Evolutionary conservation across 768 basidiomycete genomes (phyloP).

Genomic region (Hypholoma fasciculare): DNA sequence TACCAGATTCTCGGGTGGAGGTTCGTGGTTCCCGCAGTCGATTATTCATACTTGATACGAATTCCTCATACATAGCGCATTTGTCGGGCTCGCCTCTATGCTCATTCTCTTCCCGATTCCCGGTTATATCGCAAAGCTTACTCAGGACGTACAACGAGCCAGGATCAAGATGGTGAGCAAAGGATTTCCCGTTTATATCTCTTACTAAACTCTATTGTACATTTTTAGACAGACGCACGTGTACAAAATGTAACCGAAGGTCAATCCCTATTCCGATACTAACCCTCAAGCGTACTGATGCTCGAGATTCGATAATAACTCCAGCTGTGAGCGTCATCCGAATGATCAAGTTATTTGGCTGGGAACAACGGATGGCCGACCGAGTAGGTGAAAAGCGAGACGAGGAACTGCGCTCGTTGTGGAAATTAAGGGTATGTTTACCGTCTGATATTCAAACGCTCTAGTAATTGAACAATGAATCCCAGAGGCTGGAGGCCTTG

Average conservation of each 20-base stretch:
- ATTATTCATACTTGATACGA: not conserved
- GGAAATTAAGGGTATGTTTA: conserved; percentile 18
- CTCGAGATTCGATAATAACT: not conserved
- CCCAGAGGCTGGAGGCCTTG: not conserved
- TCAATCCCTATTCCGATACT: conserved; percentile 12
- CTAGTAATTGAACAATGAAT: not conserved
- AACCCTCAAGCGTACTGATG: not conserved
- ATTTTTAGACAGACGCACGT: conserved; percentile 44
- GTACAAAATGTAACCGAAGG: conserved; percentile 64
- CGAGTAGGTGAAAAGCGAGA: conserved; percentile 57
- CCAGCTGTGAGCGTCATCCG: conserved; percentile 54
- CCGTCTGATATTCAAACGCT: not conserved
- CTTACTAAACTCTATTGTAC: not conserved
- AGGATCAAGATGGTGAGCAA: conserved; percentile 44
- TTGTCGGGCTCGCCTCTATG: conserved; percentile 57
- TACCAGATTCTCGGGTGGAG: conserved; percentile 48
- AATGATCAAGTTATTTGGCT: conserved; percentile 54
- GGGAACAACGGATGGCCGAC: conserved; percentile 55
- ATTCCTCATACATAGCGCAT: conserved; percentile 33
- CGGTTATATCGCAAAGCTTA: conserved; percentile 48
- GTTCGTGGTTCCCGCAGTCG: conserved; percentile 16
- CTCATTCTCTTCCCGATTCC: conserved; percentile 58
- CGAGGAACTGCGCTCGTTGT: conserved; percentile 54
- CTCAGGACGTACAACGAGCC: conserved; percentile 47
- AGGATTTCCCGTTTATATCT: not conserved